Evolutionary conservation across 805 yeast species (phyloP).

Genomic region (Pichia scutulata): DNA sequence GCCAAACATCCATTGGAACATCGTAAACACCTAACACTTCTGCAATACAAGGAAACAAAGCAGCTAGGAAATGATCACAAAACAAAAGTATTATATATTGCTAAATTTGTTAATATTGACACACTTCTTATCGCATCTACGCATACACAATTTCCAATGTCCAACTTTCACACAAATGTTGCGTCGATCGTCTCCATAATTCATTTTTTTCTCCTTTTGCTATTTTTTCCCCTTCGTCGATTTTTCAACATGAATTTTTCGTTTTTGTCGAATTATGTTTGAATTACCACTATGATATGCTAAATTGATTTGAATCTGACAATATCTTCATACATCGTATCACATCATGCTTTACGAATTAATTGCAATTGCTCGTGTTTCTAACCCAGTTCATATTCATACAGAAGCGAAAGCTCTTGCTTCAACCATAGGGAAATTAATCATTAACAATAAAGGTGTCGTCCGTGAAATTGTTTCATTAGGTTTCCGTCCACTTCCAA

Average conservation of each 20-base stretch:
- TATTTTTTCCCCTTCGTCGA: not conserved
- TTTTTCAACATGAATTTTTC: not conserved
- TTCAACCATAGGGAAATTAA: conserved; percentile 67
- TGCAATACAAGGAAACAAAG: not conserved
- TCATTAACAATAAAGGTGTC: conserved; percentile 89
- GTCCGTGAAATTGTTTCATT: conserved; percentile 73
- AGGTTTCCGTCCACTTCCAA: conserved; percentile 75
- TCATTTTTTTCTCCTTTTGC: not conserved
- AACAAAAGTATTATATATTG: too few relatives aligned
- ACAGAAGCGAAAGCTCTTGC: conserved; percentile 54
- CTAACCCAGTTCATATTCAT: conserved; percentile 44
- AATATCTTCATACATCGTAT: not conserved
- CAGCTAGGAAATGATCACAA: not conserved
- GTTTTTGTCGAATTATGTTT: too few relatives aligned
- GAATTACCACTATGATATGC: too few relatives aligned
- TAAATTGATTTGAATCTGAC: too few relatives aligned
- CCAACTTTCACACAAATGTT: not conserved
- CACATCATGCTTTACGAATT: conserved; percentile 75
- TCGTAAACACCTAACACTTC: not conserved
- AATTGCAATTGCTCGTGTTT: conserved; percentile 79
- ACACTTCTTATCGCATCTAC: not conserved
- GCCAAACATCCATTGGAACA: conserved; percentile 94
- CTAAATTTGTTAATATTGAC: too few relatives aligned
- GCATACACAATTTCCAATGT: not conserved
- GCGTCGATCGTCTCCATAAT: not conserved